A percentile compares a stretch with the other conserved stretches of the same genome.
Evolutionary conservation across 2,329 filamentous ascomycete genomes (phyloP).

Genomic region (Sphaerulina vaccinii): DNA sequence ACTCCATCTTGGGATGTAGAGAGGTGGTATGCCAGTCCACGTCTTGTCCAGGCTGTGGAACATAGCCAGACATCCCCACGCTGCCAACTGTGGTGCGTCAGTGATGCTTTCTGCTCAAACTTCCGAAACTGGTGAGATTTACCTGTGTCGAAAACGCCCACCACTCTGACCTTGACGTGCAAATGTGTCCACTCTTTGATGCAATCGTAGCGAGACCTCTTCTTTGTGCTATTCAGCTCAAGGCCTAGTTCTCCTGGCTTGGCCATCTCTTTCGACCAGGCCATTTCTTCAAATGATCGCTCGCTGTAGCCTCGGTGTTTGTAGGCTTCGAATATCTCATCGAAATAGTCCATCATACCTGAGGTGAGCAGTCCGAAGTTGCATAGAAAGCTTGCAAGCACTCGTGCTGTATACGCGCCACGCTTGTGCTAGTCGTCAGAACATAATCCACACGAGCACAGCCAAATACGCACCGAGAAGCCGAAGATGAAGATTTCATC

Average conservation of each 20-base stretch:
- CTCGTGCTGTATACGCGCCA: conserved; percentile 36
- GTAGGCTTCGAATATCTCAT: conserved; percentile 23
- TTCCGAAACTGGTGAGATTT: too few species aligned
- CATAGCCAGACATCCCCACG: conserved; percentile 24
- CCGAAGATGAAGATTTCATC: conserved; percentile 37
- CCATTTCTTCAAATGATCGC: conserved; percentile 20
- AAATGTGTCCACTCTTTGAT: conserved; percentile 22
- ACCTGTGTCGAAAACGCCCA: conserved; percentile 51
- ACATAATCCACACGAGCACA: not conserved
- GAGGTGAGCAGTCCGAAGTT: conserved; percentile 29
- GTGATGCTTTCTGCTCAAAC: too few species aligned
- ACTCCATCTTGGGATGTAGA: conserved; percentile 40
- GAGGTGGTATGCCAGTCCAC: conserved; percentile 21
- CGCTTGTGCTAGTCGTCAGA: not conserved
- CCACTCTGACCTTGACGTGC: conserved; percentile 39
- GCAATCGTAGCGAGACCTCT: conserved; percentile 17
- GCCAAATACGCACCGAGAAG: conserved; percentile 22
- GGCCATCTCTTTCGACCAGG: conserved; percentile 15
- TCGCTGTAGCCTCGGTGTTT: conserved; percentile 16
- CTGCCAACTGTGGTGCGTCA: too few species aligned
- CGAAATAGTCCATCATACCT: conserved; percentile 23
- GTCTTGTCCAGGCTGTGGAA: conserved; percentile 19
- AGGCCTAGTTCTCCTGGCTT: conserved; percentile 19
- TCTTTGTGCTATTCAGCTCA: conserved; percentile 9
- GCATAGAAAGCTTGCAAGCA: conserved; percentile 32